A percentile compares a stretch with the other conserved stretches of the same genome.
These are phyloP conservation scores for Russula dissimulans DNA, from an alignment of 768 basidiomycete species.

Conservation along the genomic window DNA sequence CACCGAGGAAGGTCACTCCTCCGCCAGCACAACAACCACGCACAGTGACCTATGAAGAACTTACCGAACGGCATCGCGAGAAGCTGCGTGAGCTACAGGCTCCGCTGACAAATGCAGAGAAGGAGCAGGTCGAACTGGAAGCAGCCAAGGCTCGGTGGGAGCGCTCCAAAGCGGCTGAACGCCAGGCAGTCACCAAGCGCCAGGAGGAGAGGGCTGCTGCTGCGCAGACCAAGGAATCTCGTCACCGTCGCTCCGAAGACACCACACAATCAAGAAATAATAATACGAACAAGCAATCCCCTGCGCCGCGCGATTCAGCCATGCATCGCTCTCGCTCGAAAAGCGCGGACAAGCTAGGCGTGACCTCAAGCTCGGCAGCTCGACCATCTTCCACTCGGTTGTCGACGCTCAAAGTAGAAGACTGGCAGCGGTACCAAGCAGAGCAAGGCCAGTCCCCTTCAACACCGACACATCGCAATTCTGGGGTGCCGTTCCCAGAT, in stretches of 20 bases:
- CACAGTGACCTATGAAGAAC: slow-evolving; percentile 76
- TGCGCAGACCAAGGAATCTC: slow-evolving; percentile 38
- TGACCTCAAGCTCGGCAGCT: slow-evolving; percentile 24
- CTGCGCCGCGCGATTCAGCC: slow-evolving; percentile 7
- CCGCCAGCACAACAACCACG: slow-evolving; percentile 48
- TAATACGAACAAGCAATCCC: background rate
- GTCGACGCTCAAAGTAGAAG: slow-evolving; percentile 75
- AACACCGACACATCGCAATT: slow-evolving; percentile 22
- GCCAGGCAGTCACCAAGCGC: slow-evolving; percentile 59
- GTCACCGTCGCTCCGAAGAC: slow-evolving; percentile 39
- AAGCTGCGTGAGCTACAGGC: slow-evolving; percentile 76
- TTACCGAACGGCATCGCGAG: slow-evolving; percentile 77
- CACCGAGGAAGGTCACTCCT: slow-evolving; percentile 34
- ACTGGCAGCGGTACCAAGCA: slow-evolving; percentile 72
- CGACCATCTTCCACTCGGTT: slow-evolving; percentile 46
- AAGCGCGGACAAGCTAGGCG: slow-evolving; percentile 54
- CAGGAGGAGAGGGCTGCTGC: slow-evolving; percentile 59
- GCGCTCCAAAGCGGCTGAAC: slow-evolving; percentile 61
- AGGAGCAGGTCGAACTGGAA: slow-evolving; percentile 64
- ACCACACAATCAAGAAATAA: slow-evolving; percentile 20
- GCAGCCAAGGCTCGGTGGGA: slow-evolving; percentile 82
- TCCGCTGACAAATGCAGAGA: slow-evolving; percentile 73
- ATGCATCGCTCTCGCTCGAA: slow-evolving; percentile 40
- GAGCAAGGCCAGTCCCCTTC: slow-evolving; percentile 26
- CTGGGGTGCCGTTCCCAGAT: slow-evolving; percentile 53